Evolutionary conservation across 768 basidiomycete genomes (phyloP), one percentile per base, ranked within the genome.

Genomic region (Collybia sp.): DNA sequence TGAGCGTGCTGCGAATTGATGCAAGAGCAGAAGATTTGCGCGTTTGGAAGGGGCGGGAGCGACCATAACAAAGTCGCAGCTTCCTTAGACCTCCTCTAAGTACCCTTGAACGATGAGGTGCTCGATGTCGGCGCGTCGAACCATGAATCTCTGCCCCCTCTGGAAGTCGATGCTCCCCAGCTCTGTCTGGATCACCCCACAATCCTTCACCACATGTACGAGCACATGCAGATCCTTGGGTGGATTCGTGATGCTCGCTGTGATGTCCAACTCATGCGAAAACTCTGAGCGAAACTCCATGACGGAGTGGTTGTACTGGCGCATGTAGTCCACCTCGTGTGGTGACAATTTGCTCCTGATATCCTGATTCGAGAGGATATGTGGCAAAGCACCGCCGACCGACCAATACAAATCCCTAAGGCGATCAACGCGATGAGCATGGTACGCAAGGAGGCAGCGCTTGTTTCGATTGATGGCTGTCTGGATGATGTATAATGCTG

Each of bases 381-480:
- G 87, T 1, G 92, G 89, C 2, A 96, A 71, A 3, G 91, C 87
- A 12, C 92, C 94, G 13, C 90, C 90, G 6, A 83, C 79, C 11
- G 80, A 70, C 95, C 95, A 98, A 67, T 91, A 96, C 71, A 89
- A 76, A 58, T 92, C 85, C 47, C 83, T 79, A 43, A 98, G 77
- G 43, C 83, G 81, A 59, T 91, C 86, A 33, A 91, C 66, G 45
- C 95, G 79, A 67, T 93, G 91, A 18, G 79, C 69, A 64, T 97
- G 92, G 66, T 98, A 99, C 0, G 92, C 93, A 38, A 97, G 79
- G 3, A 98, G 75, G 61, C 91, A 93, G n/a, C 96, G 86, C 63
- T 95, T 96, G 73, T 98, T 96, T 51, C 93, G 82, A 34, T 84
- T 73, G 55, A 95, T 86, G 32, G 90, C 83, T 6, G 94, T 89